phyloP scores from a whole-genome alignment of 1,284 basidiomycete genomes.

The Psilocybe mexicana region DNA sequence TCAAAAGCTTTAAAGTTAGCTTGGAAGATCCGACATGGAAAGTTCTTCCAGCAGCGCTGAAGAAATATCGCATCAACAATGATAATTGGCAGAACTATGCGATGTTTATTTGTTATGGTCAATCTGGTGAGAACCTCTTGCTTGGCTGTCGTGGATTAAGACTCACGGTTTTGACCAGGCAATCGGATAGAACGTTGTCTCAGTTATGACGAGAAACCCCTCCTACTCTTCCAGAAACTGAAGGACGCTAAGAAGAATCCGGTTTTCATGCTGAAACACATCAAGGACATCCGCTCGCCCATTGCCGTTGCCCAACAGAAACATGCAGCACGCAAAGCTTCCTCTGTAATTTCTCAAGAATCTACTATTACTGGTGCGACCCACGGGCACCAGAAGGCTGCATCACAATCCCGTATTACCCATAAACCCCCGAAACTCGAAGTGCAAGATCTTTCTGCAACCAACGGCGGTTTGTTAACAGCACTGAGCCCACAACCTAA shows the following conservation, averaged over 20 bases:
- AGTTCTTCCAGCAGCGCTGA: constrained; percentile 94
- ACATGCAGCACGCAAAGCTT: constrained; percentile 81
- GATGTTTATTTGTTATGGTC: constrained; percentile 98
- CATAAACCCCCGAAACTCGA: constrained; percentile 65
- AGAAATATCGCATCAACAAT: constrained; percentile 98
- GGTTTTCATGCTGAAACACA: constrained; percentile 98
- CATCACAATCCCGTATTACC: constrained; percentile 38
- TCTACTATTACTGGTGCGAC: constrained; percentile 38
- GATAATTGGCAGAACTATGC: constrained; percentile 99
- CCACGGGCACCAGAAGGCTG: constrained; percentile 40
- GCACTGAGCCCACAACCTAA: constrained; percentile 61
- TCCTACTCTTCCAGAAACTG: constrained; percentile 94
- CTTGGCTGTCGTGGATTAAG: not conserved
- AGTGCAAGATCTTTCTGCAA: constrained; percentile 53
- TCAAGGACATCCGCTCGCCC: constrained; percentile 96
- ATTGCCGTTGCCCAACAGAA: constrained; percentile 95
- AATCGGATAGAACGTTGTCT: constrained; percentile 90
- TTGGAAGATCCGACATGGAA: constrained; percentile 98
- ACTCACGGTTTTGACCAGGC: constrained; percentile 37
- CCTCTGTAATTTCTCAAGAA: constrained; percentile 45
- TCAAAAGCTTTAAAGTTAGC: constrained; percentile 88
- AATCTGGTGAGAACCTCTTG: constrained; percentile 61
- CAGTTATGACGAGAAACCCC: constrained; percentile 96
- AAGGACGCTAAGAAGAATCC: constrained; percentile 98
- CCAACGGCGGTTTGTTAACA: constrained; percentile 45